Conservation (phyloP, 2,329 filamentous ascomycete genomes). For the Alternaria sp. region DNA sequence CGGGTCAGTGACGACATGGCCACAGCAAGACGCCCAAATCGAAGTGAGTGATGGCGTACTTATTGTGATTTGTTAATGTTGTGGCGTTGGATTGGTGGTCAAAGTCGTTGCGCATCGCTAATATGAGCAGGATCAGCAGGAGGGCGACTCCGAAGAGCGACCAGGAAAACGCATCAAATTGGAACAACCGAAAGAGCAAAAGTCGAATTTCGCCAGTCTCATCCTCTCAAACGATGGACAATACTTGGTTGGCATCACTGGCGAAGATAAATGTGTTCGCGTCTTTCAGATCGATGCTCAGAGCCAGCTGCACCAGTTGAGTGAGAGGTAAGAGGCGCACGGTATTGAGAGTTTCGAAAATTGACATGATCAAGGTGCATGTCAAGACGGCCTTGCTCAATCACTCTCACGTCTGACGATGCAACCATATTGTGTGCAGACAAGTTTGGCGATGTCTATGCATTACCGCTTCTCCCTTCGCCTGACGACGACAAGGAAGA, state of each 20-base stretch:
- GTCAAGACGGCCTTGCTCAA: conserved; percentile 85
- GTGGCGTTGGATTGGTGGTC: neutral
- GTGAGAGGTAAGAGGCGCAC: conserved; percentile 65
- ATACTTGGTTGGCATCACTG: conserved; percentile 78
- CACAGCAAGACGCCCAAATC: conserved; percentile 24
- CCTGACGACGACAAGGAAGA: conserved; percentile 37
- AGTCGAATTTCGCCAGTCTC: conserved; percentile 73
- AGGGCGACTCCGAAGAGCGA: conserved; percentile 41
- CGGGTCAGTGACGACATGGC: conserved; percentile 40
- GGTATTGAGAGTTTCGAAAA: neutral
- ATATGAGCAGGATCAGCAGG: conserved; percentile 25
- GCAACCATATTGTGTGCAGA: conserved; percentile 81
- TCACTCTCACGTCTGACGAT: conserved; percentile 72
- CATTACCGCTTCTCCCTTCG: conserved; percentile 71
- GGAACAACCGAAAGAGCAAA: conserved; percentile 38
- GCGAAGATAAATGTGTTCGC: conserved; percentile 89
- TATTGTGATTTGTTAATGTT: neutral
- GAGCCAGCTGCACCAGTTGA: conserved; percentile 70
- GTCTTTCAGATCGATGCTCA: conserved; percentile 73
- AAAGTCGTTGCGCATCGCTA: conserved; percentile 7
- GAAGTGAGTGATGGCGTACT: conserved; percentile 30
- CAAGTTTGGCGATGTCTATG: conserved; percentile 97
- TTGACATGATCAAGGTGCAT: conserved; percentile 66
- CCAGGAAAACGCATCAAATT: conserved; percentile 53
- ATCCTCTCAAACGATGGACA: conserved; percentile 67